phyloP scores from a whole-genome alignment of 345 rosid species.

The Eucalyptus grandis region DNA sequence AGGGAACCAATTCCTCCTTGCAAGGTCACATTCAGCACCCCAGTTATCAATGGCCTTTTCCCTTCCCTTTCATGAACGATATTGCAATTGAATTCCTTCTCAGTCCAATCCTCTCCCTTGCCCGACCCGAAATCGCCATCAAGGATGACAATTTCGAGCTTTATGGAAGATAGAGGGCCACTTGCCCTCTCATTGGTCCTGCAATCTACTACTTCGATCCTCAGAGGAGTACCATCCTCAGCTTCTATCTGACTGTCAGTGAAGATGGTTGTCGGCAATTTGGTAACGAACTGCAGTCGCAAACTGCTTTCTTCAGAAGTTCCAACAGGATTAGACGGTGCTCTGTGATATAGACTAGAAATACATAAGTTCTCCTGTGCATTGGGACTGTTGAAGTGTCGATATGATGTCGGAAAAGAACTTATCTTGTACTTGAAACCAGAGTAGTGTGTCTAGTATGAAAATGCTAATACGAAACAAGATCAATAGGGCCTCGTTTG shows the following conservation, averaged over 20 bases:
- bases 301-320: constrained; percentile 3
- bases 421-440: not conserved
- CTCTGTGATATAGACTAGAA: not conserved
- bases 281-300: constrained; percentile 6
- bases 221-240: constrained; percentile 1
- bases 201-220: constrained; percentile 7
- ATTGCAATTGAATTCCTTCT: constrained; percentile 9
- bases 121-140: constrained; percentile 15
- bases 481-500: not conserved
- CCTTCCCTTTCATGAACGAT: constrained; percentile 23
- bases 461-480: not conserved
- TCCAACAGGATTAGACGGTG: not conserved
- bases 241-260: constrained; percentile 6
- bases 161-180: constrained; percentile 18
- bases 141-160: constrained; percentile 13
- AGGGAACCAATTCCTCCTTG: constrained; percentile 12
- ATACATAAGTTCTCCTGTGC: not conserved
- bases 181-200: not conserved
- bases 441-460: not conserved
- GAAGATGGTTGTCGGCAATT: constrained; percentile 7
- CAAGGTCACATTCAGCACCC: constrained; percentile 1
- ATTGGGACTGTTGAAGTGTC: not conserved
- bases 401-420: not conserved
- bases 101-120: constrained; percentile 13
- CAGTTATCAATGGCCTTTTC: constrained; percentile 22